Evolutionary conservation across 257 asterid genomes (phyloP).

Genomic region (Solanum paucissectum): DNA sequence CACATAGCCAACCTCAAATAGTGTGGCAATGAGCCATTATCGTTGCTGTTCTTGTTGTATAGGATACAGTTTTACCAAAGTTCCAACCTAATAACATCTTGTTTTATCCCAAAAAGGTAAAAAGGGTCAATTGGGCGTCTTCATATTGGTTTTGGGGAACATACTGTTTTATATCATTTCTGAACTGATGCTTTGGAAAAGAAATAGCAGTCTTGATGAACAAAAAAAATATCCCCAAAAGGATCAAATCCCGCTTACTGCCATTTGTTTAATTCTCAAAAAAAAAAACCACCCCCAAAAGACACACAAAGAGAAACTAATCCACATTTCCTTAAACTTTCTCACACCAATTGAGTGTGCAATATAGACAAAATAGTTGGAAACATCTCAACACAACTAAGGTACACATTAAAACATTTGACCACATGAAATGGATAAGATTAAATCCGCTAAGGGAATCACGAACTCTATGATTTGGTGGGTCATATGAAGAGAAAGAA

Average conservation of each 20-base stretch:
- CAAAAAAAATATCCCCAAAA: not conserved
- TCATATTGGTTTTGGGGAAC: not conserved
- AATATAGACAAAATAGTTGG: not conserved
- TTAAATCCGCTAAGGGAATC: not conserved
- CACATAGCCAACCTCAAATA: not conserved
- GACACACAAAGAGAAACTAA: not conserved
- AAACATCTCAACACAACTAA: not conserved
- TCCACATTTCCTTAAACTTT: not conserved
- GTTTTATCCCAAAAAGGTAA: not conserved
- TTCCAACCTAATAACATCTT: not conserved
- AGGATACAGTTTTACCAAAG: not conserved
- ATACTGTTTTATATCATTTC: not conserved
- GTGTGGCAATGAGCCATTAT: not conserved
- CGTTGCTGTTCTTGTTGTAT: not conserved
- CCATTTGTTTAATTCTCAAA: not conserved
- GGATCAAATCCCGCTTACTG: not conserved
- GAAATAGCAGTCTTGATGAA: not conserved
- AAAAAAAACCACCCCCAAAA: not conserved
- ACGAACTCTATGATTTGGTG: not conserved
- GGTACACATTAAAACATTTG: not conserved
- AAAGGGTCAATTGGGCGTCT: not conserved
- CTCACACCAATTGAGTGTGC: not conserved
- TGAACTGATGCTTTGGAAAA: not conserved
- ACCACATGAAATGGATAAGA: not conserved
- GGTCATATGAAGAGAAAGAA: not conserved